Base-by-base conservation (phyloP, 139 green algal species). In the Micractinium conductrix region DNA sequence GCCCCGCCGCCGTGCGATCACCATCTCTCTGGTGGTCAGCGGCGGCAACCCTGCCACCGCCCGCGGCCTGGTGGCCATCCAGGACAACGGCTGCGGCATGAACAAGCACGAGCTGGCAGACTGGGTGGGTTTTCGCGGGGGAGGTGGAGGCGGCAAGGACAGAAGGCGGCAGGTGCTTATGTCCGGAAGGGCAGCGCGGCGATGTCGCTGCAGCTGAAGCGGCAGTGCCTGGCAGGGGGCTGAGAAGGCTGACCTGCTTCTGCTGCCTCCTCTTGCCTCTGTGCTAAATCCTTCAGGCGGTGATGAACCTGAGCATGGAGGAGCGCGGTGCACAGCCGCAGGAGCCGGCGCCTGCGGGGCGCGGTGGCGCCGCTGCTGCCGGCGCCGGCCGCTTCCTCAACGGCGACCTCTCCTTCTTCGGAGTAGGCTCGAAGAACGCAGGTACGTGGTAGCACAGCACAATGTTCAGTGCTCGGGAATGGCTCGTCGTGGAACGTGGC, bases 281-380 rank as follows among this genome's bases (percentile, higher is more conserved):
- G 53, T 19, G 30, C 7, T 43, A 7, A 5, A 43, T 7, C 43
- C 35, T 7, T 30, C 72, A 81, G 81, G 94, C 94, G 16, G 92
- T 97, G 53, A 96, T 97, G 94, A 96, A 96, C 79, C 81, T 96
- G 79, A 91, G 87, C 53, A 94, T 96, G 93, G 92, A 95, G 83
- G 94, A 97, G 78, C 76, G 92, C 2, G 94, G 91, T 28, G 43
- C 90, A 72, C 53, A 62, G 44, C 88, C 83, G n/a, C 85, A 88
- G 69, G 81, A 88, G 69, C 85, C 78, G 35, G 73, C 74, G n/a
- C 48, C 65, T 3, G 74, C 44, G 35, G 67, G 84, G 55, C 35
- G 81, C 42, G 42, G 71, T 24, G 83, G 78, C 10, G 82, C 21
- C 2, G 44, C 44, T 12, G 72, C 22, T 2, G 28, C 42, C 2